phyloP scores from a whole-genome alignment of 371 early-diverging fungal species.

The Mucor ambiguus region DNA sequence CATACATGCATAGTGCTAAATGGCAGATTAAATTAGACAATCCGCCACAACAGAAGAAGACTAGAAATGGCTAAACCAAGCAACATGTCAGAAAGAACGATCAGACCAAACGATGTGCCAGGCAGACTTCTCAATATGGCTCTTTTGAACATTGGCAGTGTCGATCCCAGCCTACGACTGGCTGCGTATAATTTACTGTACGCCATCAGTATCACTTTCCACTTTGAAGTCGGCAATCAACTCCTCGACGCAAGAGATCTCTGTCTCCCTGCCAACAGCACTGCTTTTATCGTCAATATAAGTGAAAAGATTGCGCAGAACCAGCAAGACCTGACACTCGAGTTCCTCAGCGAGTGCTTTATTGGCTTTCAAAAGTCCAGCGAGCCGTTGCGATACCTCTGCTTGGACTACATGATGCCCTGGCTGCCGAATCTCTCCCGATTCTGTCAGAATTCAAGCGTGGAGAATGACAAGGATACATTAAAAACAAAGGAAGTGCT shows the following conservation, averaged over 20 bases:
- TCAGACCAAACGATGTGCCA: conserved; percentile 91
- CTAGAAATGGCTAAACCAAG: conserved; percentile 70
- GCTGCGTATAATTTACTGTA: conserved; percentile 89
- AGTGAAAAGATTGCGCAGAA: conserved; percentile 80
- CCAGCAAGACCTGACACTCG: conserved; percentile 82
- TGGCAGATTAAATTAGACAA: conserved; percentile 42
- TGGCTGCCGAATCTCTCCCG: conserved; percentile 84
- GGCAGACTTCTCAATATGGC: conserved; percentile 93
- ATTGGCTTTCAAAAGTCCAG: conserved; percentile 84
- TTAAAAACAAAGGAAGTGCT: conserved; percentile 77
- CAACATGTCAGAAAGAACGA: conserved; percentile 67
- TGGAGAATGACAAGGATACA: conserved; percentile 50
- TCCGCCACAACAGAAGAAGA: conserved; percentile 74
- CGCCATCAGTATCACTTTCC: conserved; percentile 81
- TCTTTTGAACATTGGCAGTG: conserved; percentile 83
- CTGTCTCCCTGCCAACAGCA: conserved; percentile 91
- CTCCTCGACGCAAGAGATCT: conserved; percentile 82
- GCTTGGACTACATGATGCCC: conserved; percentile 89
- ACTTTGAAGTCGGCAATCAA: conserved; percentile 83
- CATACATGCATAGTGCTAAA: neutral
- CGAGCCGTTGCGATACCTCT: conserved; percentile 75
- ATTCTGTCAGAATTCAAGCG: conserved; percentile 56
- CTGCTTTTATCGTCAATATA: conserved; percentile 78
- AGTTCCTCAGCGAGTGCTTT: conserved; percentile 87
- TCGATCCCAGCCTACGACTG: conserved; percentile 78